Percentiles rank a stretch among this genome's conserved stretches.
Conservation (phyloP, 2,329 filamentous ascomycete species). For the Mycogone perniciosa region DNA sequence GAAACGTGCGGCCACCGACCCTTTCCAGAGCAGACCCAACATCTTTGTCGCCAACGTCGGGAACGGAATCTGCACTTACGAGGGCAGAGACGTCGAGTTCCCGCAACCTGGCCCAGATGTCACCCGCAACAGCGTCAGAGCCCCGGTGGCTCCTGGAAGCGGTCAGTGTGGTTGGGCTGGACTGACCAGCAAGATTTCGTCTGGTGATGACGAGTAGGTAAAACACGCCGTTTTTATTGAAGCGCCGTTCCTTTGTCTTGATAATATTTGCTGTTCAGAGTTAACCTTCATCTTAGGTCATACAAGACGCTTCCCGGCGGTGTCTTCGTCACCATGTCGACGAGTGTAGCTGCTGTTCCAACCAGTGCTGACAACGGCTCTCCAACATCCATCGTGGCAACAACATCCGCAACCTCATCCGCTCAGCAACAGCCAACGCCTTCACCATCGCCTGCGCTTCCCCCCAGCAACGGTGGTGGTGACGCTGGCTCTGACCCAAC, state of each 20-base stretch:
- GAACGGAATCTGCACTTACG: slow-evolving; percentile 52
- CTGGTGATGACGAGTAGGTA: slow-evolving; percentile 4
- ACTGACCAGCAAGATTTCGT: not conserved
- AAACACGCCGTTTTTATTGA: not conserved
- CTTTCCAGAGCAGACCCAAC: slow-evolving; percentile 53
- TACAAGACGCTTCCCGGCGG: slow-evolving; percentile 3
- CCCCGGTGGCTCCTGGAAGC: too few relatives aligned
- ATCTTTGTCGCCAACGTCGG: slow-evolving; percentile 67
- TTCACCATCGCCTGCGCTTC: slow-evolving; percentile 2
- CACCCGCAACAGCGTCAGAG: slow-evolving; percentile 27
- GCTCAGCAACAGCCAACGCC: not conserved
- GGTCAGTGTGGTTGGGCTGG: too few relatives aligned
- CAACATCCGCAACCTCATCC: slow-evolving; percentile 1
- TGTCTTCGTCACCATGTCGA: slow-evolving; percentile 10
- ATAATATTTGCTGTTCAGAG: not conserved
- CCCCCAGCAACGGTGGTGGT: slow-evolving; percentile 2
- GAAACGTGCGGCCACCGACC: slow-evolving; percentile 15
- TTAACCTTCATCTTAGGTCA: not conserved
- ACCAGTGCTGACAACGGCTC: slow-evolving; percentile 21
- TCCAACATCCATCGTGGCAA: slow-evolving; percentile 12
- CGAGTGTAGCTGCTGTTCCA: slow-evolving; percentile 13
- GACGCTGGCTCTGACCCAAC: slow-evolving; percentile 16
- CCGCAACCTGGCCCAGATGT: slow-evolving; percentile 58
- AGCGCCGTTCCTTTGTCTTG: not conserved
- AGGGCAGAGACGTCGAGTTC: slow-evolving; percentile 55